Base-by-base conservation (phyloP, 495 filamentous ascomycete species). In the Penicillium atrosanguineum region DNA sequence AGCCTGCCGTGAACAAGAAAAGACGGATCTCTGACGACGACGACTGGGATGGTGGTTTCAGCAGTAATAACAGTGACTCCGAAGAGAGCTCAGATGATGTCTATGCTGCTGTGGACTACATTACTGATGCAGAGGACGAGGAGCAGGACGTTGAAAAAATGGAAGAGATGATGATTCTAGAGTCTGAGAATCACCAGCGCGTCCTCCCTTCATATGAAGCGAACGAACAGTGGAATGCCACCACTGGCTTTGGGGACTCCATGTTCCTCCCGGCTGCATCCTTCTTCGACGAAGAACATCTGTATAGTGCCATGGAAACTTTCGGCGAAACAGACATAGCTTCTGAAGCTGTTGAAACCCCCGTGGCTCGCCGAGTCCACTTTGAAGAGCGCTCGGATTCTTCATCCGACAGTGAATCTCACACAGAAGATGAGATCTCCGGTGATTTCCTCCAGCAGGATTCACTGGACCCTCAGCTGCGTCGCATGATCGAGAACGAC, bases 61-160 rank as follows among this genome's bases (percentile, higher is more conserved):
- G 67, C 47, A 74, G 72, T 47, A 62, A 68, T 44, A 61, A 50
- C 23, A 64, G 62, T 25, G 70, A 71, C 46, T 61, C 65, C 12
- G 67, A 70, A 28, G 71, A 74, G 12, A 70, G 67, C 57, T 76
- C 75, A 36, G 87, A 91, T 57, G 85, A 87, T 61, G 79, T 81
- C 36, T 90, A 92, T 65, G 86, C 85, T 14, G 88, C 78, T 16
- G 84, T 93, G 31, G 86, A 91, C 57, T 82, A 88, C 36, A 87
- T 95, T 53, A 87, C 81, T 50, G 89, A 91, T 44, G 86, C 80
- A 8, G 87, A 89, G 55, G 86, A 88, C 46, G 87, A 90, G 67
- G 87, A 90, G 58, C 79, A 84, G 62, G 82, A 85, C 73, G 78
- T 90, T 23, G 79, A 85, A 59, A 80, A 83, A 70, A 73, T 82